Base-by-base conservation (phyloP, 345 rosid genomes). In the Gossypium stocksii region DNA sequence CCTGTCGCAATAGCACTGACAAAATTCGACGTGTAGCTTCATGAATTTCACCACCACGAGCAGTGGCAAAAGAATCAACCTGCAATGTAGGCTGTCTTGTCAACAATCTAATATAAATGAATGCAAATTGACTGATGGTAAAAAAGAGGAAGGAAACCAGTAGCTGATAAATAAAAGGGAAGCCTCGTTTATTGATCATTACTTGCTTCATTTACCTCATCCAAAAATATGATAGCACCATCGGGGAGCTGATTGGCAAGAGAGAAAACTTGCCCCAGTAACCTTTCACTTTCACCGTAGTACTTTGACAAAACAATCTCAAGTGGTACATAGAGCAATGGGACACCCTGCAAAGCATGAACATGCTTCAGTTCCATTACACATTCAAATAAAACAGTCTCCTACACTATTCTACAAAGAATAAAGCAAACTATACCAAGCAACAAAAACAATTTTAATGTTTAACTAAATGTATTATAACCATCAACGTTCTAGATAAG, bases 21-120 rank as follows among this genome's bases (percentile, higher is more conserved):
- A 95, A 81, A 74, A 95, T 82, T 81, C 99, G 84, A 38, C 99
- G 89, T 19, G 98, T 93, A 56, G 98, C 98, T 87, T 93, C 99
- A 79, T 95, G 99, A 87, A 87, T 91, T 80, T 88, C 93, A 82
- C 72, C 85, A 76, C 87, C 96, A 74, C 98, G 97, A 70, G 93
- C 81, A 58, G 81, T 82, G 77, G 98, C 99, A 80, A 95, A 91
- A 52, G 99, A 86, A 86, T 95, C 99, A 72, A 95, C 91, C 99
- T 95, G 84, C n/a, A 72, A 27, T 15, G 38, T 38, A 77, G 48
- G 73, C 14, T 3, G 53, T 46, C 34, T 52, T n/a, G 64, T 27
- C 58, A 48, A 45, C 45, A 74, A 63, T 27, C 2, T 38, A 49
- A 9, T 11, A 29, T n/a, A 63, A 48, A 22, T 27, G 17, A 16